Evolutionary conservation across 306 rosid species (phyloP).

Genomic region (Potentilla sterilis): DNA sequence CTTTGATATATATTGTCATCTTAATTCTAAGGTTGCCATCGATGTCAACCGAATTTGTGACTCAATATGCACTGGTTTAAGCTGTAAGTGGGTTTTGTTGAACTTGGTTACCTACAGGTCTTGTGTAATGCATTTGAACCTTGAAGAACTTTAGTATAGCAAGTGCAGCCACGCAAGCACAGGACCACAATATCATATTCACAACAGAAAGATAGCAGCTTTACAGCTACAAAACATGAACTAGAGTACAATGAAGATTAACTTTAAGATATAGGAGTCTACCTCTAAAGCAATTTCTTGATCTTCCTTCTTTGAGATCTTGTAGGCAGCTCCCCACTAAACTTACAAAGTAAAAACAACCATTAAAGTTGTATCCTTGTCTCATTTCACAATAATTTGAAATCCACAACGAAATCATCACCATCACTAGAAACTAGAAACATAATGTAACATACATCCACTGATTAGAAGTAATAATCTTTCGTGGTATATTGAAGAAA

Average conservation of each 20-base stretch:
- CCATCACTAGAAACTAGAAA: neutral
- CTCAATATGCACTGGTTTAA: neutral
- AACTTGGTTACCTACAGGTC: neutral
- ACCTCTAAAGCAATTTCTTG: conserved; percentile 69
- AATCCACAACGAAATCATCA: conserved; percentile 7
- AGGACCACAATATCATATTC: neutral
- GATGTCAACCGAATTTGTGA: neutral
- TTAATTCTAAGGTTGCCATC: neutral
- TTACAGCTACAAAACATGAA: neutral
- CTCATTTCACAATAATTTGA: conserved; percentile 21
- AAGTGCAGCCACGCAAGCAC: neutral
- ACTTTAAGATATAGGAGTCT: conserved; percentile 17
- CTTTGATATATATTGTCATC: neutral
- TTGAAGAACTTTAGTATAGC: neutral
- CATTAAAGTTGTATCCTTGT: conserved; percentile 17
- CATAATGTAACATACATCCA: neutral
- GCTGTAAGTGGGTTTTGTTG: neutral
- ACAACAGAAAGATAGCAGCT: conserved; percentile 10
- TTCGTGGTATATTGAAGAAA: neutral
- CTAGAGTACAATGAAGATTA: neutral
- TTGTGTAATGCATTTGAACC: neutral
- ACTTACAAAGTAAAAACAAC: conserved; percentile 36
- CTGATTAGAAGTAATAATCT: neutral
- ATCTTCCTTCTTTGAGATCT: conserved; percentile 73
- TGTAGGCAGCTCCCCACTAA: conserved; percentile 95